phyloP scores from a whole-genome alignment of 306 rosid species.

The Luffa acutangula region DNA sequence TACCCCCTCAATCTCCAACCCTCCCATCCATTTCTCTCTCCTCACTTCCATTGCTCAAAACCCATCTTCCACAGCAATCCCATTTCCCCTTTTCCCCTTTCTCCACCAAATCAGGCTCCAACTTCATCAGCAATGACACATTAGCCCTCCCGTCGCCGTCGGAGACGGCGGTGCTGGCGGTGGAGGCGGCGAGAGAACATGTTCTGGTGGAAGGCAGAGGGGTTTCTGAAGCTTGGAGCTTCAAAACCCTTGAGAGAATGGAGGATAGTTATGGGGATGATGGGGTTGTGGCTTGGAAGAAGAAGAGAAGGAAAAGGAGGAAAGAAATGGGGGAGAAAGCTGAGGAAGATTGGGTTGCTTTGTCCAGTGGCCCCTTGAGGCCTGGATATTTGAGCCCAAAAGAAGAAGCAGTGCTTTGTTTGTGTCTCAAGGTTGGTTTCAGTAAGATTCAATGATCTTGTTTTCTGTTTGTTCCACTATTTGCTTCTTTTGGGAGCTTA shows the following conservation, averaged over 20 bases:
- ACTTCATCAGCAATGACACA: slow-evolving; percentile 35
- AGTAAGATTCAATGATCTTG: neutral
- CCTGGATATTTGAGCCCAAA: slow-evolving; percentile 33
- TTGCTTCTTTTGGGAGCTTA: neutral
- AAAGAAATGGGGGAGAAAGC: slow-evolving; percentile 23
- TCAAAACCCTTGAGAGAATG: slow-evolving; percentile 18
- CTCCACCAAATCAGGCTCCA: slow-evolving; percentile 26
- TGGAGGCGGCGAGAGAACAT: slow-evolving; percentile 27
- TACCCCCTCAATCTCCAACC: slow-evolving; percentile 35
- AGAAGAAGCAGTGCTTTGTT: slow-evolving; percentile 56
- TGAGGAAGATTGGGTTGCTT: slow-evolving; percentile 6
- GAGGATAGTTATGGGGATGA: slow-evolving; percentile 11
- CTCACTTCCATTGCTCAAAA: slow-evolving; percentile 31
- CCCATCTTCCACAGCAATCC: slow-evolving; percentile 31
- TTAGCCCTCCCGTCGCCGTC: slow-evolving; percentile 26
- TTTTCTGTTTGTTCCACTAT: neutral
- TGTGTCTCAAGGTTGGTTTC: slow-evolving; percentile 43
- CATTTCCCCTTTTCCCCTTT: slow-evolving; percentile 17
- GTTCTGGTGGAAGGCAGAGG: slow-evolving; percentile 21
- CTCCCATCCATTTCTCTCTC: slow-evolving; percentile 41
- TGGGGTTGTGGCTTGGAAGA: slow-evolving; percentile 29
- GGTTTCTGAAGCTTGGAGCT: slow-evolving; percentile 20
- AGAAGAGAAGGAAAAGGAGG: slow-evolving; percentile 40
- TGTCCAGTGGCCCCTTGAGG: slow-evolving; percentile 23
- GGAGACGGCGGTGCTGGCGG: slow-evolving; percentile 32